Evolutionary conservation across 2,329 filamentous ascomycete genomes (phyloP).

Genomic region (Apiospora kogelbergensis): DNA sequence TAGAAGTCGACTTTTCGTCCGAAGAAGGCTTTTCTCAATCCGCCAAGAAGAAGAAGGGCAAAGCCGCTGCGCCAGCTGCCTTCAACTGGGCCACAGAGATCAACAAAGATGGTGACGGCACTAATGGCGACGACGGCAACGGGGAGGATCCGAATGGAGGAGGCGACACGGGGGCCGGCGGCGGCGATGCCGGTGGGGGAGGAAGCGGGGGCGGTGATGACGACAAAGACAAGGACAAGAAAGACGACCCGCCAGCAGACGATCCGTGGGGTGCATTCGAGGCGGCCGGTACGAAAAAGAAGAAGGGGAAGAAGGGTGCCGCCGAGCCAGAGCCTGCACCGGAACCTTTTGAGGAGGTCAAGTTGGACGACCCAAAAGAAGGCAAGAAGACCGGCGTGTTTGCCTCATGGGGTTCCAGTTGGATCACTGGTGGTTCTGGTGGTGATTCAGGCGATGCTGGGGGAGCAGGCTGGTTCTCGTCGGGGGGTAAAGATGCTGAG

Average conservation of each 20-base stretch:
- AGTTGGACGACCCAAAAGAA: constrained; percentile 60
- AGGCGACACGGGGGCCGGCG: constrained; percentile 27
- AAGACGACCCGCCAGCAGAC: constrained; percentile 35
- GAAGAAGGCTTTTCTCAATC: constrained; percentile 54
- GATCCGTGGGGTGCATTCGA: constrained; percentile 53
- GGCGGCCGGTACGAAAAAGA: constrained; percentile 51
- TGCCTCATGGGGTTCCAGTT: constrained; percentile 60
- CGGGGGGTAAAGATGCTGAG: constrained; percentile 32
- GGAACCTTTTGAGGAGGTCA: constrained; percentile 63
- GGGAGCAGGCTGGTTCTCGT: constrained; percentile 40
- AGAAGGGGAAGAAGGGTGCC: constrained; percentile 51
- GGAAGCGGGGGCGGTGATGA: constrained; percentile 38
- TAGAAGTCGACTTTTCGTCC: constrained; percentile 57
- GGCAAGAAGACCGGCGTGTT: constrained; percentile 42
- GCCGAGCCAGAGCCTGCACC: constrained; percentile 27
- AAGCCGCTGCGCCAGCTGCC: constrained; percentile 14
- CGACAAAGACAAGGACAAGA: constrained; percentile 30
- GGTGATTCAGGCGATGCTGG: not conserved
- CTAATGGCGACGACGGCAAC: constrained; percentile 31
- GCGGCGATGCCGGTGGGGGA: constrained; percentile 26
- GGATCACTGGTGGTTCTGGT: too few relatives aligned
- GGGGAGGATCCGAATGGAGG: constrained; percentile 30
- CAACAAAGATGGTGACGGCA: constrained; percentile 37
- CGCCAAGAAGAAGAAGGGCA: constrained; percentile 48
- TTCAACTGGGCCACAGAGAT: constrained; percentile 25